These are phyloP conservation scores for Myriangium duriaei DNA, from an alignment of 2,329 filamentous ascomycete species.

Conservation along the genomic window DNA sequence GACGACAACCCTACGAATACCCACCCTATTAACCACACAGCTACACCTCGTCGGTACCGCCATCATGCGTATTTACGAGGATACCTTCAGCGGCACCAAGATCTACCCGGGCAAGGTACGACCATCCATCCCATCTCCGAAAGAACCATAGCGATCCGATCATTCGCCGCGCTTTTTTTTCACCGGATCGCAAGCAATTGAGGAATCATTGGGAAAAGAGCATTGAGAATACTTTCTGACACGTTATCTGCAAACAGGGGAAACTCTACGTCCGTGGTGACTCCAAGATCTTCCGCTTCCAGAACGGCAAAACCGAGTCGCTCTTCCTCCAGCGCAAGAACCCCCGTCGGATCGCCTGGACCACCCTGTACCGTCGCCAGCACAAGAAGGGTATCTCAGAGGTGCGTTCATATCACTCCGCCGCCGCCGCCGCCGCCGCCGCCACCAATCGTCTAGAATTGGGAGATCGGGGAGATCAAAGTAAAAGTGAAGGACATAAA, in stretches of 20 bases:
- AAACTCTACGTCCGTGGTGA: conserved; percentile 99
- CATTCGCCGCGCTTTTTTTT: not conserved
- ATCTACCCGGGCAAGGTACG: conserved; percentile 72
- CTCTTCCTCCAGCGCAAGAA: conserved; percentile 99
- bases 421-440: conserved; percentile 2
- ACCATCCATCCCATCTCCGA: conserved; percentile 12
- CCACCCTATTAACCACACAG: conserved; percentile 6
- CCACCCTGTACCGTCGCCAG: conserved; percentile 92
- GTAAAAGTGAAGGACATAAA: not conserved
- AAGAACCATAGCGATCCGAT: no score
- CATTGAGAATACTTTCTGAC: conserved; percentile 10
- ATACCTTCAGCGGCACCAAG: conserved; percentile 64
- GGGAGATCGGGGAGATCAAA: not conserved
- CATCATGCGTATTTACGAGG: conserved; percentile 68
- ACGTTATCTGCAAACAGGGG: conserved; percentile 50
- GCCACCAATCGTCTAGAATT: no score
- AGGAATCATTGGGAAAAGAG: conserved; percentile 6
- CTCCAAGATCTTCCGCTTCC: conserved; percentile 99
- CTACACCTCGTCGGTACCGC: conserved; percentile 23
- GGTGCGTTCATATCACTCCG: conserved; percentile 48
- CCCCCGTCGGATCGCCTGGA: conserved; percentile 98
- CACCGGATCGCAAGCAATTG: conserved; percentile 1
- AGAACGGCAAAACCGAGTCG: conserved; percentile 99
- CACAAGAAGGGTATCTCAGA: conserved; percentile 99
- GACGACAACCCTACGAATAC: conserved; percentile 4